Conservation (phyloP, 2,329 filamentous ascomycete genomes). For the Penicillium sp. region DNA sequence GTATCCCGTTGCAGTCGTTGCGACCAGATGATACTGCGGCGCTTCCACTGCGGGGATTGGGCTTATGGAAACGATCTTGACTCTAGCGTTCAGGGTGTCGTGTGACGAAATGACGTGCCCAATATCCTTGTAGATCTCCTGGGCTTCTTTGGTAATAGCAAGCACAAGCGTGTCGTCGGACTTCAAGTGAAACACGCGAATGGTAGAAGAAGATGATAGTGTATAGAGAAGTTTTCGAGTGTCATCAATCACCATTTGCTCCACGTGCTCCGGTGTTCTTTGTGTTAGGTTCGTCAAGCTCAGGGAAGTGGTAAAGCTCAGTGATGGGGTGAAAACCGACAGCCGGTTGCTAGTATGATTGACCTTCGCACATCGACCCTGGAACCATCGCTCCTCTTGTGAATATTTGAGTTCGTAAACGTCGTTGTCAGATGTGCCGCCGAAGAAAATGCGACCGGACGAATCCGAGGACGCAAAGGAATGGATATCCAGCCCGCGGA, state of each 20-base stretch:
- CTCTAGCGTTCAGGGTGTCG: slow-evolving; percentile 63
- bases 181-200: slow-evolving; percentile 86
- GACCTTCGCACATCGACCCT: slow-evolving; percentile 76
- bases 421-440: slow-evolving; percentile 72
- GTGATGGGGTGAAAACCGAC: slow-evolving; percentile 48
- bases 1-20: slow-evolving; percentile 82
- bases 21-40: slow-evolving; percentile 79
- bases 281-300: slow-evolving; percentile 35
- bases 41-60: slow-evolving; percentile 79
- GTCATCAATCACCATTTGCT: slow-evolving; percentile 82
- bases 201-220: slow-evolving; percentile 78
- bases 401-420: slow-evolving; percentile 94
- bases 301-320: slow-evolving; percentile 35
- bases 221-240: slow-evolving; percentile 84
- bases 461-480: slow-evolving; percentile 70
- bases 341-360: slow-evolving; percentile 77
- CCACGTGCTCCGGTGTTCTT: slow-evolving; percentile 56
- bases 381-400: slow-evolving; percentile 96
- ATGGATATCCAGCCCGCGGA: slow-evolving; percentile 69
- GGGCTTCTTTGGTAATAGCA: slow-evolving; percentile 52
- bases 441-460: slow-evolving; percentile 89
- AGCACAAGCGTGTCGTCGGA: slow-evolving; percentile 48
- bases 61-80: slow-evolving; percentile 75
- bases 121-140: slow-evolving; percentile 60
- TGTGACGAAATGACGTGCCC: slow-evolving; percentile 73